Base-by-base conservation (phyloP, 2,329 filamentous ascomycete species). In the Neospermospora avenae region DNA sequence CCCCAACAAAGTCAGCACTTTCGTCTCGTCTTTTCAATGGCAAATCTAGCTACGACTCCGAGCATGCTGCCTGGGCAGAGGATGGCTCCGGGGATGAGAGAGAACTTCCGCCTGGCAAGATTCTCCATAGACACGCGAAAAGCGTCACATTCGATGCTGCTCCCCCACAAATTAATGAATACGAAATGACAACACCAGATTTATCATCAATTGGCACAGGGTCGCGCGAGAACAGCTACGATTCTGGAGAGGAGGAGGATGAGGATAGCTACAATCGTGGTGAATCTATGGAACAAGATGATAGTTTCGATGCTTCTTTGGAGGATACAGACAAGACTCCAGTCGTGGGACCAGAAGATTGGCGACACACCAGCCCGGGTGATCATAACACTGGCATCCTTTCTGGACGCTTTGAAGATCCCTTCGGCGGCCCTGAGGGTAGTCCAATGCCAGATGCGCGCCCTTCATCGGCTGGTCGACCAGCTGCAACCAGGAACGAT, bases 301-400 rank as follows among this genome's bases (percentile, higher is more conserved):
- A 97, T 71, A 97, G 93, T 77, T 98, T 98, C 68, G 93, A 98
- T 75, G 93, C 91, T 14, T 96, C 92, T 6, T 82, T 98, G 1
- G 93, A 98, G 75, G 93, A 98, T 71, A 93, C 91, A 4, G 91
- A 96, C 71, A 98, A 98, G 80, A 98, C 95, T 0, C 95, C 95
- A 0, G 95, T 99, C 11, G 93, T 99, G n/a, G 84, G 96, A 22
- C 95, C 95, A 0, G 95, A 98, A 70, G 92, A 97, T 73, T 99
- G 95, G 95, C 86, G 90, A 64, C 90, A 93, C 77, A 77, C 90
- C 77, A 73, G 86, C 80, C 68, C 84, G 7, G 68, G 75, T 56
- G 68, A 72, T 46, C 67, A 71, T 24, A 60, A 58, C 41, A 62
- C 66, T 56, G 68, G 67, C 44, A 56, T 65, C 18, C 64, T 66